Conservation (phyloP, 1,284 basidiomycete genomes). For the Boletellus deceptivus region DNA sequence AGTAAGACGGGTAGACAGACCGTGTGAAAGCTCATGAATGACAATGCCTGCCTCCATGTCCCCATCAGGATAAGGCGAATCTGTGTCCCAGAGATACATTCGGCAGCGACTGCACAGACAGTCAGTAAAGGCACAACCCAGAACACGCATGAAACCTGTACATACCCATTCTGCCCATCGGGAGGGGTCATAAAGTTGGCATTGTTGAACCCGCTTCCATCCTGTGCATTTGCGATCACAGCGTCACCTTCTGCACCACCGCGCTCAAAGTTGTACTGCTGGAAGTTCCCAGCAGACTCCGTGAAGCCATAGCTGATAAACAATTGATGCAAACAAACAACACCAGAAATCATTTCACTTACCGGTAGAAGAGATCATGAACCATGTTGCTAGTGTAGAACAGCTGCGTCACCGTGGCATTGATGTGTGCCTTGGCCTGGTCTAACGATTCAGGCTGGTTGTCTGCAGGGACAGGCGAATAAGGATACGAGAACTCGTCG, state of each 20-base stretch:
- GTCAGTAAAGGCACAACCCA: not conserved
- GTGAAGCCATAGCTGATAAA: constrained; percentile 77
- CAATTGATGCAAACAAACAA: constrained; percentile 17
- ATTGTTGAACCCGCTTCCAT: constrained; percentile 90
- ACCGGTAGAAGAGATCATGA: constrained; percentile 73
- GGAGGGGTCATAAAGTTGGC: constrained; percentile 84
- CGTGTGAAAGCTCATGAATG: constrained; percentile 88
- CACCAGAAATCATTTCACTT: constrained; percentile 10
- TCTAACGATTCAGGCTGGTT: constrained; percentile 47
- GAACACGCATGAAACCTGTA: not conserved
- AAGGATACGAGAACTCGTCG: constrained; percentile 66
- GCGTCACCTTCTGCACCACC: constrained; percentile 87
- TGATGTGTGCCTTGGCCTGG: constrained; percentile 80
- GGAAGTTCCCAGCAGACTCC: constrained; percentile 94
- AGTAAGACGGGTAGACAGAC: constrained; percentile 89
- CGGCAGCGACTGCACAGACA: constrained; percentile 79
- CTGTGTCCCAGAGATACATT: constrained; percentile 96
- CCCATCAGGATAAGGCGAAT: constrained; percentile 87
- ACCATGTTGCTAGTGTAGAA: constrained; percentile 92
- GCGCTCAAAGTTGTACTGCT: constrained; percentile 91
- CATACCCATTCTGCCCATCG: constrained; percentile 56
- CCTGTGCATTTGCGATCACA: constrained; percentile 93
- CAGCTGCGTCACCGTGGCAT: constrained; percentile 83
- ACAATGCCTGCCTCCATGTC: constrained; percentile 94
- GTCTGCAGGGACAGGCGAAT: constrained; percentile 54